Conservation (phyloP, 108 stramenopile species). For the Pelagomonas calceolata region DNA sequence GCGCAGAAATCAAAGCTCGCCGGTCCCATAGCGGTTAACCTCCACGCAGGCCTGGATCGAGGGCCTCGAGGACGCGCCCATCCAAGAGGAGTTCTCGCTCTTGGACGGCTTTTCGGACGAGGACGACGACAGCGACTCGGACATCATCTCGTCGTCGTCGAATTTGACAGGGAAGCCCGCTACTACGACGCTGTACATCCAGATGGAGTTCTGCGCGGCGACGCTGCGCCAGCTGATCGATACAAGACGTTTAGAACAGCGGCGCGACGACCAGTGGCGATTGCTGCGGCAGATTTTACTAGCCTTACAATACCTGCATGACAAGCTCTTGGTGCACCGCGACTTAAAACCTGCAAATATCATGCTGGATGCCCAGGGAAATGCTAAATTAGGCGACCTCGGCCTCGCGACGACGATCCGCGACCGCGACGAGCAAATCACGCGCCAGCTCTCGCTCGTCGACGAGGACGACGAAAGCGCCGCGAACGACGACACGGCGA, state of each 20-base stretch:
- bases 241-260: not conserved
- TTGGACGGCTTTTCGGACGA: not conserved
- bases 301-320: not conserved
- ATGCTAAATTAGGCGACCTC: not conserved
- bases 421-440: not conserved
- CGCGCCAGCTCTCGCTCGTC: not conserved
- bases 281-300: not conserved
- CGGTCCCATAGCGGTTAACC: too few species aligned
- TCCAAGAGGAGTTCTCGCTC: too few species aligned
- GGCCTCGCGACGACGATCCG: not conserved
- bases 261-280: not conserved
- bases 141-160: not conserved
- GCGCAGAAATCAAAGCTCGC: too few species aligned
- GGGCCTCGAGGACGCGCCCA: not conserved
- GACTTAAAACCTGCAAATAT: not conserved
- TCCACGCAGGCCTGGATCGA: not conserved
- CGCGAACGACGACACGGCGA: not conserved
- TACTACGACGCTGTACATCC: not conserved
- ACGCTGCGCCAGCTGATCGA: not conserved
- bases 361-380: not conserved
- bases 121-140: not conserved
- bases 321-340: not conserved
- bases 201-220: constrained; percentile 1
- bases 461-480: too few species aligned
- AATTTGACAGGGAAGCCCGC: not conserved